Evolutionary conservation across 768 basidiomycete genomes (phyloP), one percentile per base, ranked within the genome.

Genomic region (Mycena metata): DNA sequence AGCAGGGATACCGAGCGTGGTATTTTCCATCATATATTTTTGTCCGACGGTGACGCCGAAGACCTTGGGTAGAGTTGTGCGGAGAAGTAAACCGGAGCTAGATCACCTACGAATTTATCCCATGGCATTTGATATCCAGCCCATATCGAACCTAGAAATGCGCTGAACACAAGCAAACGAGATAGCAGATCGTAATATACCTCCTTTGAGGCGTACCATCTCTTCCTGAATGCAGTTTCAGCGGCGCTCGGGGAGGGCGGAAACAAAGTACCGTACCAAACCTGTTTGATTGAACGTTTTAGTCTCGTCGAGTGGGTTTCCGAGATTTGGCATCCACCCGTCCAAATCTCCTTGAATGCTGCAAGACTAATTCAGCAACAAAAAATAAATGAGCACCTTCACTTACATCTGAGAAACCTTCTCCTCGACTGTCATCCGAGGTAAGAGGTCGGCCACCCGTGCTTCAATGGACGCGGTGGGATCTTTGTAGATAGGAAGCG

Each of bases 1-100:
- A 13, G 90, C 89, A 1, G 90, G 90, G 56, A 92, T 91, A 24
- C 90, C 90, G 19, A 92, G 85, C 0, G 89, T 90, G 0, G 90
- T 91, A 72, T 91, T 90, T 74, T 91, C 89, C 87, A 91, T 86
- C 66, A 91, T 75, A 73, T 89, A 91, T 35, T 80, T 80, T 71
- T 91, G 90, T 2, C 89, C 90, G 21, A 88, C 77, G 1, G 80
- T 85, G 35, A 90, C 82, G 2, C 79, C 87, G 60, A 82, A 90
- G 16, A 86, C 70, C 69, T 70, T 15, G 39, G 11, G 19, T n/a
- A 30, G 42, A 35, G 24, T 21, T 1, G 6, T 24, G 23, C 1
- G 11, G 12, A 43, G 6, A 21, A 51, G 17, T 7, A 8, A 39
- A 11, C 10, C 11, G 2, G n/a, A 36, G 21, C 15, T 6, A 21